Evolutionary conservation across 73 alveolate species (phyloP).

Genomic region (Stentor coeruleus): DNA sequence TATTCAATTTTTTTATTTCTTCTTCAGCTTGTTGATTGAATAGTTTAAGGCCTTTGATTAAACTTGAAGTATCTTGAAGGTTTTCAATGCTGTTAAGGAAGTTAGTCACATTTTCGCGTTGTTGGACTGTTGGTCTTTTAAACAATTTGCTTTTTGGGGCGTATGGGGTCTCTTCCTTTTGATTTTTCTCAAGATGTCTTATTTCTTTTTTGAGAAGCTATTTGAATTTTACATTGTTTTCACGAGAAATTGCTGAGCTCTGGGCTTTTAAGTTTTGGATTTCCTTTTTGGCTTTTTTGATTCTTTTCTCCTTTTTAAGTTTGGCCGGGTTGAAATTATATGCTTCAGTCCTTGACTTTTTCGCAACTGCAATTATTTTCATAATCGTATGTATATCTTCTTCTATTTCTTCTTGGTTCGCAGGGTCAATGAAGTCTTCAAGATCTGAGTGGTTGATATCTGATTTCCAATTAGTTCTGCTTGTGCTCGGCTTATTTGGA

Average conservation of each 20-base stretch:
- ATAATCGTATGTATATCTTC: background rate
- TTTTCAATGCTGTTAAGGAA: background rate
- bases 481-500: background rate
- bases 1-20: background rate
- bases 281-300: background rate
- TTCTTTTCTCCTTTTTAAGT: background rate
- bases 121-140: background rate
- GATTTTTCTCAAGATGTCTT: background rate
- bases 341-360: background rate
- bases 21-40: background rate
- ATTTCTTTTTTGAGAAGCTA: background rate
- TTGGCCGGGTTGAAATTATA: background rate
- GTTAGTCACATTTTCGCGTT: background rate
- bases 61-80: background rate
- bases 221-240: background rate
- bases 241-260: background rate
- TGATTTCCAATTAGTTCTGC: background rate
- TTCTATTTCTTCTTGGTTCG: background rate
- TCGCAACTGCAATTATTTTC: background rate
- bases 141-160: background rate
- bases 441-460: background rate
- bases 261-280: background rate
- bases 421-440: conserved; percentile 2
- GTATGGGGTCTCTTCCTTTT: background rate
- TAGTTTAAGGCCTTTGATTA: background rate